Evolutionary conservation across 108 stramenopile genomes (phyloP).

Genomic region (Cylindrotheca closterium): DNA sequence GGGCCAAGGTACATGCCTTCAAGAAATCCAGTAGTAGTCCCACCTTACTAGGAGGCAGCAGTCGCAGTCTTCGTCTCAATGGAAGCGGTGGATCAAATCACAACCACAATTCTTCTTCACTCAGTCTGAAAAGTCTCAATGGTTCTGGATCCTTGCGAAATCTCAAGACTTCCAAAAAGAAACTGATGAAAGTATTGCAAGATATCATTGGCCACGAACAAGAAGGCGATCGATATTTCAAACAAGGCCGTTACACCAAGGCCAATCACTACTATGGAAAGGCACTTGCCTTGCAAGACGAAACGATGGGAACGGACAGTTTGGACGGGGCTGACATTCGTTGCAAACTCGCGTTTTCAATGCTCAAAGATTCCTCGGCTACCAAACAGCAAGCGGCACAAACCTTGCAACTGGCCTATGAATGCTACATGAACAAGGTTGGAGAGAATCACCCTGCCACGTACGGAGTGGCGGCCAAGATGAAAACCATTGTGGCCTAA

Average conservation of each 20-base stretch:
- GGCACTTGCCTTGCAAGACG: slow-evolving; percentile 8
- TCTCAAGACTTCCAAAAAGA: not conserved
- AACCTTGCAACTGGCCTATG: slow-evolving; percentile 2
- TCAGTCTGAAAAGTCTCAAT: too few species aligned
- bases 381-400: not conserved
- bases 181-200: not conserved
- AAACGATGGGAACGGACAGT: not conserved
- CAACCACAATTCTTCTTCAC: not conserved
- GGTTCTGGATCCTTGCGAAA: too few species aligned
- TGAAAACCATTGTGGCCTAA: slow-evolving; percentile 5
- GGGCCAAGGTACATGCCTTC: not conserved
- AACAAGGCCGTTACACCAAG: not conserved
- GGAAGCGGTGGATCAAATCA: too few species aligned
- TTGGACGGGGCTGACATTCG: slow-evolving; percentile 18
- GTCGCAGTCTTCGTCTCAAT: too few species aligned
- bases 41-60: too few species aligned
- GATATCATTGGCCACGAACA: not conserved
- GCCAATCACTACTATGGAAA: slow-evolving; percentile 6
- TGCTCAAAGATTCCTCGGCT: not conserved
- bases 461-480: slow-evolving; percentile 5
- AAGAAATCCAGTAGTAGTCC: too few species aligned
- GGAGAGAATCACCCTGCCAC: slow-evolving; percentile 18
- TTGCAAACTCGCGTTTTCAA: slow-evolving; percentile 16
- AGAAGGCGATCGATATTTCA: slow-evolving; percentile 8
- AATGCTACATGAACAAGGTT: not conserved